Evolutionary conservation across 2,329 filamentous ascomycete genomes (phyloP).

Genomic region (Knoxdaviesia proteae): DNA sequence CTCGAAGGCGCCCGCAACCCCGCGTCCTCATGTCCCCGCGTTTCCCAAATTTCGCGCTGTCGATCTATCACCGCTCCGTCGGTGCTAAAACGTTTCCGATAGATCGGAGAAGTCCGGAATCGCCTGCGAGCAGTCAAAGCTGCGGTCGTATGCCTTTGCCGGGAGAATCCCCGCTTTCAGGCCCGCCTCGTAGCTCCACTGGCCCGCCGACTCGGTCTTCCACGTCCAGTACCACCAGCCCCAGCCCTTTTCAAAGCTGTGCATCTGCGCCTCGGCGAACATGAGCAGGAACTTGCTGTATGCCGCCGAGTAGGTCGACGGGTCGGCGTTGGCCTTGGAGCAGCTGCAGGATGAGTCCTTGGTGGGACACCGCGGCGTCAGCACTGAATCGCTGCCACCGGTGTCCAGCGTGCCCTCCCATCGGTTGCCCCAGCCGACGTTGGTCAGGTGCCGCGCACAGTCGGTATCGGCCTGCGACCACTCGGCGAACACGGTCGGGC

Average conservation of each 20-base stretch:
- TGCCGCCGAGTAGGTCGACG: constrained; percentile 39
- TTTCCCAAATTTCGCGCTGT: no score
- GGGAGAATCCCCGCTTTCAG: constrained; percentile 64
- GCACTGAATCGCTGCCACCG: constrained; percentile 36
- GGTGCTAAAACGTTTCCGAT: constrained; percentile 16
- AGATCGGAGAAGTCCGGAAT: constrained; percentile 33
- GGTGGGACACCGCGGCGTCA: constrained; percentile 55
- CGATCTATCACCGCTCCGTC: no score
- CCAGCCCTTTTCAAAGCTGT: constrained; percentile 77
- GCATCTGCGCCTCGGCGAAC: constrained; percentile 94
- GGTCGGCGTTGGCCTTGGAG: constrained; percentile 51
- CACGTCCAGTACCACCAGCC: constrained; percentile 99
- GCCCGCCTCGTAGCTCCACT: constrained; percentile 85
- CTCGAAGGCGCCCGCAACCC: no score
- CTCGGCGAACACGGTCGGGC: constrained; percentile 85
- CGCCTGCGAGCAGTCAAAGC: constrained; percentile 45
- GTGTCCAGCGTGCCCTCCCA: constrained; percentile 78
- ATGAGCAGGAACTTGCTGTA: constrained; percentile 77
- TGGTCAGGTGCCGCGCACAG: constrained; percentile 71
- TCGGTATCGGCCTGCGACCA: constrained; percentile 97
- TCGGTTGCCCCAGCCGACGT: constrained; percentile 68
- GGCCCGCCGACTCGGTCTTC: constrained; percentile 66
- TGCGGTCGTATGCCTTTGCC: constrained; percentile 44
- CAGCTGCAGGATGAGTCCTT: constrained; percentile 50
- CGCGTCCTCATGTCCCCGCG: no score